These are phyloP conservation scores for Serpula lacrymans DNA, from an alignment of 768 basidiomycete species.

Conservation along the genomic window DNA sequence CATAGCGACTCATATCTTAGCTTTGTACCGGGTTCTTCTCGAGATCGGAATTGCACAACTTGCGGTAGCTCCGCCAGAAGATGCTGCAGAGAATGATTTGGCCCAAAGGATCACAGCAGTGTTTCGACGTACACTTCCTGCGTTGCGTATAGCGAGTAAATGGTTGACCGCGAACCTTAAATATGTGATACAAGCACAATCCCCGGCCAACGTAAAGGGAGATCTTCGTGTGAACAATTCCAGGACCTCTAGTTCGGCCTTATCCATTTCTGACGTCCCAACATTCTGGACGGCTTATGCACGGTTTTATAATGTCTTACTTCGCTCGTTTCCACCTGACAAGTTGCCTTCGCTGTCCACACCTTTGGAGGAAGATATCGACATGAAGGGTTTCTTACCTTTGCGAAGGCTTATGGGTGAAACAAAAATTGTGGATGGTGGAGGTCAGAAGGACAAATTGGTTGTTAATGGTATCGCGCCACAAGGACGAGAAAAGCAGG, in stretches of 20 bases:
- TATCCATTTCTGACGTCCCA: constrained; percentile 30
- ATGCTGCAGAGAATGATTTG: constrained; percentile 54
- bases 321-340: constrained; percentile 62
- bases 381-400: constrained; percentile 85
- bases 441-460: constrained; percentile 18
- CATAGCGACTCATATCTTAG: constrained; percentile 65
- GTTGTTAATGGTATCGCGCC: constrained; percentile 17
- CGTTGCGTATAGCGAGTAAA: constrained; percentile 82
- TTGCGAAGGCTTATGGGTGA: constrained; percentile 64
- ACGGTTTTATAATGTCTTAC: constrained; percentile 60
- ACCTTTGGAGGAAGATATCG: constrained; percentile 86
- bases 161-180: constrained; percentile 81
- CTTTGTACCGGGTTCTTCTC: constrained; percentile 60
- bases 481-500: constrained; percentile 40
- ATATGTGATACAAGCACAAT: constrained; percentile 53
- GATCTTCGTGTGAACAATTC: too few species aligned
- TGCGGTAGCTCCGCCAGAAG: constrained; percentile 50
- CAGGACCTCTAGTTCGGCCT: constrained; percentile 6
- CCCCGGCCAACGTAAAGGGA: constrained; percentile 25
- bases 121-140: constrained; percentile 82
- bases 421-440: constrained; percentile 32
- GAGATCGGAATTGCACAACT: constrained; percentile 65
- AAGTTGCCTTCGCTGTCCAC: constrained; percentile 54
- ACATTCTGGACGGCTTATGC: constrained; percentile 75
- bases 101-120: constrained; percentile 83